phyloP scores from a whole-genome alignment of 805 yeast genomes.

The Yarrowia sp. region DNA sequence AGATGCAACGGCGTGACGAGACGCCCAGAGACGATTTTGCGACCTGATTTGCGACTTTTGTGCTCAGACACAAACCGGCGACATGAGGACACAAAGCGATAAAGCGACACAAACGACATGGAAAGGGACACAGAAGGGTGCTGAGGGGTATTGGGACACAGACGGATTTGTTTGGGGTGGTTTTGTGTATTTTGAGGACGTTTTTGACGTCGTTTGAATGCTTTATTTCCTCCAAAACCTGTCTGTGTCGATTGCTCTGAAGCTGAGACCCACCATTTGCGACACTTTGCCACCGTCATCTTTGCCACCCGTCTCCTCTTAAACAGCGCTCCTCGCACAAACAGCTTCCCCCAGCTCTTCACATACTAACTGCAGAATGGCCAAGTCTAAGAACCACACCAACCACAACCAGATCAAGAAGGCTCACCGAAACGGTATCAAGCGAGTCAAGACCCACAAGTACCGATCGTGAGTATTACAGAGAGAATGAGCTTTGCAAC shows the following conservation, averaged over 20 bases:
- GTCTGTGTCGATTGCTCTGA: too few relatives aligned
- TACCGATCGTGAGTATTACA: conserved; percentile 64
- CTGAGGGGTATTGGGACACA: too few relatives aligned
- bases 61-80: too few relatives aligned
- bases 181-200: too few relatives aligned
- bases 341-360: background rate
- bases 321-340: too few relatives aligned
- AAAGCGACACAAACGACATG: background rate
- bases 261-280: too few relatives aligned
- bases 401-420: conserved; percentile 99
- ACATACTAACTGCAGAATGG: conserved; percentile 52
- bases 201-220: too few relatives aligned
- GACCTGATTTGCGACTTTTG: background rate
- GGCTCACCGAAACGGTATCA: conserved; percentile 99
- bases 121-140: too few relatives aligned
- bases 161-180: too few relatives aligned
- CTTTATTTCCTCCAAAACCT: too few relatives aligned
- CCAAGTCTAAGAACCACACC: conserved; percentile 99
- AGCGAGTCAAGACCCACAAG: conserved; percentile 97
- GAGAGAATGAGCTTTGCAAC: too few relatives aligned
- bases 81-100: background rate
- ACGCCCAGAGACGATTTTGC: background rate
- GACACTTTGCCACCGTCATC: background rate
- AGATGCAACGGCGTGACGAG: background rate
- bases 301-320: background rate